A percentile compares a stretch with the other conserved stretches of the same genome.
These are phyloP conservation scores for Phytophthora tentaculata DNA, from an alignment of 352 stramenopile species.

Conservation along the genomic window DNA sequence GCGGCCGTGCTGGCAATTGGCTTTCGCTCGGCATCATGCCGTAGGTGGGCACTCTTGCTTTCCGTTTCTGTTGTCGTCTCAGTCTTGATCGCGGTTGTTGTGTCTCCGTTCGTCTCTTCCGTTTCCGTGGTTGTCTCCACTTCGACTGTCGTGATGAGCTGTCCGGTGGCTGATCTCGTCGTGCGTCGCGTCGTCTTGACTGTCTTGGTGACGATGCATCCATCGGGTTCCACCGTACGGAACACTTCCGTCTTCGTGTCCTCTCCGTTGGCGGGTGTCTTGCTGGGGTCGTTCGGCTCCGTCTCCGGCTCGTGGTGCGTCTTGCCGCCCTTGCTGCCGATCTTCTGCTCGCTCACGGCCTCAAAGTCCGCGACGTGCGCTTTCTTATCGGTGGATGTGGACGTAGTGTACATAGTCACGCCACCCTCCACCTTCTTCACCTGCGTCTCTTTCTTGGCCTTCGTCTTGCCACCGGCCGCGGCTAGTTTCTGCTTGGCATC, in stretches of 20 bases:
- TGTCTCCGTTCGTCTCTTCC: conserved; percentile 22
- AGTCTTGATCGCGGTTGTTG: conserved; percentile 18
- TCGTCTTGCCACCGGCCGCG: conserved; percentile 17
- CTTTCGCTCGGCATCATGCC: neutral
- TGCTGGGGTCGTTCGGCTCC: conserved; percentile 27
- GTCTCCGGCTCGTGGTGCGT: conserved; percentile 23
- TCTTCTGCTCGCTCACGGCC: conserved; percentile 32
- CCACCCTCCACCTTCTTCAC: conserved; percentile 26
- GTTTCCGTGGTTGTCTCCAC: conserved; percentile 31
- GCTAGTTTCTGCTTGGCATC: conserved; percentile 23
- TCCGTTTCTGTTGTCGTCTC: conserved; percentile 25
- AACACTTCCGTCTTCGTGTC: conserved; percentile 30
- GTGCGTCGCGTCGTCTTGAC: conserved; percentile 25
- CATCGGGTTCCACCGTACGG: conserved; percentile 16
- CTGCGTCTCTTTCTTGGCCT: conserved; percentile 9
- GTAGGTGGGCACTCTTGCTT: conserved; percentile 7
- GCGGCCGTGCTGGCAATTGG: neutral
- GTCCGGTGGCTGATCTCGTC: conserved; percentile 2
- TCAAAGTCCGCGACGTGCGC: conserved; percentile 31
- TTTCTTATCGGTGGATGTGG: conserved; percentile 10
- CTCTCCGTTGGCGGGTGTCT: conserved; percentile 6
- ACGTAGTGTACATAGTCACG: conserved; percentile 37
- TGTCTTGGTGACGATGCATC: conserved; percentile 24
- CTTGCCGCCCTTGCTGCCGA: conserved; percentile 11
- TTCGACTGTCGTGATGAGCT: conserved; percentile 16